These are phyloP conservation scores for Coemansia javaensis DNA, from an alignment of 192 early-diverging fungal genomes.

Conservation along the genomic window DNA sequence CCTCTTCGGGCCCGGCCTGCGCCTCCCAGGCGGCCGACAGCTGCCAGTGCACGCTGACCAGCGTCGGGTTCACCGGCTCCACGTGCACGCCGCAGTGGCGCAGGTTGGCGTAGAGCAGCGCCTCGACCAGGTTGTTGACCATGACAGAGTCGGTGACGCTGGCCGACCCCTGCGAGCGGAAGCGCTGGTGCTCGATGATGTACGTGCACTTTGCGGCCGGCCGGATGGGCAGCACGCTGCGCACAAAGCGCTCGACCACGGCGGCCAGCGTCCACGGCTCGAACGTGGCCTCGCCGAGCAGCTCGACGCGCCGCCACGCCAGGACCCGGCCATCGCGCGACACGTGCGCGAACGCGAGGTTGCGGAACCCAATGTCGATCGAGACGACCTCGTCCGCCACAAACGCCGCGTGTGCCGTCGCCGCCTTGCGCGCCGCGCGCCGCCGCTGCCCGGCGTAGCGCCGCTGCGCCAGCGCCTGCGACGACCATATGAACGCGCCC, in stretches of 20 bases:
- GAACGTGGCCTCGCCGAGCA: constrained; percentile 32
- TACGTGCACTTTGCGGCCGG: constrained; percentile 26
- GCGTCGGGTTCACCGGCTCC: constrained; percentile 33
- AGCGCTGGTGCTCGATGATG: constrained; percentile 51
- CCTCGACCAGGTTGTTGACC: constrained; percentile 52
- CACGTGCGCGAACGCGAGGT: constrained; percentile 48
- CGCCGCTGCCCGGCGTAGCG: constrained; percentile 9
- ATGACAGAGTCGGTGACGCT: constrained; percentile 49
- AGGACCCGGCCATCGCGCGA: constrained; percentile 21
- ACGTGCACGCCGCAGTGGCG: constrained; percentile 26
- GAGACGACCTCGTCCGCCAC: constrained; percentile 45
- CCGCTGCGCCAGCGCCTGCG: constrained; percentile 20
- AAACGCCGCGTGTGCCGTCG: constrained; percentile 10
- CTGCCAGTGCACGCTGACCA: constrained; percentile 32
- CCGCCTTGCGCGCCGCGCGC: constrained; percentile 1
- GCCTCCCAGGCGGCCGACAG: constrained; percentile 8
- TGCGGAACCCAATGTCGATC: constrained; percentile 51
- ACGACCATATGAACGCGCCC: constrained; percentile 25
- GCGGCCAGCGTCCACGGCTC: constrained; percentile 46
- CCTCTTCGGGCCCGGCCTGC: background rate
- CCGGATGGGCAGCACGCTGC: constrained; percentile 18
- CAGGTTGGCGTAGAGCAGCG: constrained; percentile 45
- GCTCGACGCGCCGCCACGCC: constrained; percentile 42
- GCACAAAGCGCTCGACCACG: constrained; percentile 36
- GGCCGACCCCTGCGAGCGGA: constrained; percentile 46